Base-by-base conservation (phyloP, 2,329 filamentous ascomycete genomes). In the Alternaria longipes region DNA sequence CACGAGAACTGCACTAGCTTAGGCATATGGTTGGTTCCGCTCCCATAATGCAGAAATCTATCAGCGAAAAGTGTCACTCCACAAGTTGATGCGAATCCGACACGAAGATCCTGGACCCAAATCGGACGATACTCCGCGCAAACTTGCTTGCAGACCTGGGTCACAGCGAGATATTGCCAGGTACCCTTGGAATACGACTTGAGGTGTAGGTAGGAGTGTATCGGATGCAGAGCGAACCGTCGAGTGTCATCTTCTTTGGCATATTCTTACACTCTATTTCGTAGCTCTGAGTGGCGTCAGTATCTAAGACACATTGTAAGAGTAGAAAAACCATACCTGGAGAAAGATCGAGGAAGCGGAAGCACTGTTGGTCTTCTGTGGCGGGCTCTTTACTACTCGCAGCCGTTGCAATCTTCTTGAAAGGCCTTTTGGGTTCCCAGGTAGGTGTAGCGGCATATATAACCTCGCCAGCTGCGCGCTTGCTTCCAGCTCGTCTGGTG, bases 121-220 rank as follows among this genome's bases (percentile, higher is more conserved):
- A 62, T 28, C 5, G 59, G 59, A 24, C 54, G 50, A 41, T 28
- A 58, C 30, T 62, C 59, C 9, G 54, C 38, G 5, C 59, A 47
- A 6, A 54, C n/a, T 16, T 61, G 54, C 7, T 5, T 38, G 6
- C 59, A 57, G 1, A 24, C 28, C 1, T 61, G 49, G 5, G 36
- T 58, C 1, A 61, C 12, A 5, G 32, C 54, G 7, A 54, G 47
- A 28, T 30, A 56, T 7, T 44, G 8, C 55, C 40, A 52, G 6
- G 30, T 18, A 5, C 28, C 26, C 18, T 34, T 18, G 4, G 34
- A 3, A 12, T 14, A 5, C 5, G 44, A 5, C n/a, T 42, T 12
- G 42, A 1, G 30, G 30, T 12, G 30, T 14, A 5, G 38, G 14
- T 4, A 3, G 18, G 12, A 12, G 32, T 30, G 5, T 22, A 50